These are phyloP conservation scores for Fusarium devonianum DNA, from an alignment of 2,329 filamentous ascomycete species.

Conservation along the genomic window DNA sequence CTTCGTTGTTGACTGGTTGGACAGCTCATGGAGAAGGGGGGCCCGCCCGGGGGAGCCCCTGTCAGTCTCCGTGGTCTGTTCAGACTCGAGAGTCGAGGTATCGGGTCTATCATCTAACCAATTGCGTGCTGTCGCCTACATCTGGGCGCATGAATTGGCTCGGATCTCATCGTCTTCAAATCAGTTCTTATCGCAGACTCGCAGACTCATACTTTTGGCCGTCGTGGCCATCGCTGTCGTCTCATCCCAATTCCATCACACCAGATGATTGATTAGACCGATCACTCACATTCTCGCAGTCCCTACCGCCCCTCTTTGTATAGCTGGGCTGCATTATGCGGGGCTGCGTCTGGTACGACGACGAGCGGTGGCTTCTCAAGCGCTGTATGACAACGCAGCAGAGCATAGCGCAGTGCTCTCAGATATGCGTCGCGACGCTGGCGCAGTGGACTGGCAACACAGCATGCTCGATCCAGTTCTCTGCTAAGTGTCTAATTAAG, in stretches of 20 bases:
- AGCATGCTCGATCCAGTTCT: constrained; percentile 31
- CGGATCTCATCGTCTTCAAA: constrained; percentile 16
- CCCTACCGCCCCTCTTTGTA: constrained; percentile 33
- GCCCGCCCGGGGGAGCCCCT: constrained; percentile 32
- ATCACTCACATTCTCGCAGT: constrained; percentile 27
- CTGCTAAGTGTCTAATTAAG: constrained; percentile 11
- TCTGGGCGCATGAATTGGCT: constrained; percentile 29
- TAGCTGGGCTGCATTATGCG: constrained; percentile 32
- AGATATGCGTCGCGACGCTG: constrained; percentile 26
- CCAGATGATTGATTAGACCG: constrained; percentile 23
- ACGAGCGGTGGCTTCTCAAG: constrained; percentile 17
- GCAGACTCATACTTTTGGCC: constrained; percentile 19
- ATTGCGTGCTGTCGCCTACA: constrained; percentile 20
- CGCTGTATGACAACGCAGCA: constrained; percentile 35
- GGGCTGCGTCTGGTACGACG: constrained; percentile 36
- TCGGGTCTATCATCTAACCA: constrained; percentile 33
- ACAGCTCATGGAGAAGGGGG: constrained; percentile 33
- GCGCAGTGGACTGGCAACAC: constrained; percentile 26
- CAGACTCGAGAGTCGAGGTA: constrained; percentile 23
- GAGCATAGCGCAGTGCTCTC: constrained; percentile 26
- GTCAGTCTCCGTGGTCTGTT: constrained; percentile 36
- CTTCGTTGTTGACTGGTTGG: constrained; percentile 35
- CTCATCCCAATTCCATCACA: constrained; percentile 31
- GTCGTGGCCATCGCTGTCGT: constrained; percentile 15
- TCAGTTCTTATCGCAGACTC: constrained; percentile 19